Conservation (phyloP, 306 rosid genomes). For the Prunus mira region DNA sequence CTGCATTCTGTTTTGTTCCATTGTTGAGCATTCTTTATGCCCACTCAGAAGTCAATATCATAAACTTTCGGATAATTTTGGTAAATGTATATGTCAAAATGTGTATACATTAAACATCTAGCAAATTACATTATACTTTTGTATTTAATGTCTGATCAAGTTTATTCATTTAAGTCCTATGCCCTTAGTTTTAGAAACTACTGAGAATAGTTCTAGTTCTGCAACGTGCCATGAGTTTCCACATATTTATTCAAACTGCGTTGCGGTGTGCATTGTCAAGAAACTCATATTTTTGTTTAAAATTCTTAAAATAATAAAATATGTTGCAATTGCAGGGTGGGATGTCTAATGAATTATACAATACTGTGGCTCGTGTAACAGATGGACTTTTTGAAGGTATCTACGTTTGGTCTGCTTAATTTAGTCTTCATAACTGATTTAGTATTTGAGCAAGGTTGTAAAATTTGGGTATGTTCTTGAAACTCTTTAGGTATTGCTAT, state of each 20-base stretch:
- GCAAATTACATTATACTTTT: background rate
- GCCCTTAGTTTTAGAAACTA: background rate
- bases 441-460: constrained; percentile 16
- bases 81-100: background rate
- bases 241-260: background rate
- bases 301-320: constrained; percentile 3
- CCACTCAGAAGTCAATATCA: background rate
- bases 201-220: background rate
- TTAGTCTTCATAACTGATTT: constrained; percentile 14
- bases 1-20: constrained; percentile 20
- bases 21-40: constrained; percentile 7
- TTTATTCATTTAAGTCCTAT: constrained; percentile 12
- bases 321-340: constrained; percentile 75
- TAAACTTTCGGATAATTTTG: background rate
- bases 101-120: background rate
- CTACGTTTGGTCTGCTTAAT: constrained; percentile 10
- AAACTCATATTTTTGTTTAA: background rate
- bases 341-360: constrained; percentile 97
- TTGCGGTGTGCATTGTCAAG: background rate
- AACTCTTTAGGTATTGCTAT: constrained; percentile 76
- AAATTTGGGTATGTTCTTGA: constrained; percentile 20
- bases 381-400: constrained; percentile 97
- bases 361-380: constrained; percentile 84
- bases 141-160: constrained; percentile 12
- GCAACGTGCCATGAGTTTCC: background rate